These are phyloP conservation scores for Plasmodium chabaudi DNA, from an alignment of 169 alveolate species.

Conservation along the genomic window DNA sequence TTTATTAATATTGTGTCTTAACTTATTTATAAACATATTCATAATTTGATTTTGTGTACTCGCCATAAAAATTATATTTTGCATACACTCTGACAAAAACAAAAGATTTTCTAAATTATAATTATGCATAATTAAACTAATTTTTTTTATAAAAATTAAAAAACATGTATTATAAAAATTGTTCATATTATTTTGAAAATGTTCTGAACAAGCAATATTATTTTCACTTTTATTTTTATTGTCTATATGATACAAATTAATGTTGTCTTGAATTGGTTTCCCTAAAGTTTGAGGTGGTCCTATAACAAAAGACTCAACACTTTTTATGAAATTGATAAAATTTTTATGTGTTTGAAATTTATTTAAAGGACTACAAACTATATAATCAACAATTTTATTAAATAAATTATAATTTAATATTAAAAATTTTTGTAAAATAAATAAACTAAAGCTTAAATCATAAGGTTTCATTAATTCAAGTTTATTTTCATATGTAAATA, in stretches of 20 bases:
- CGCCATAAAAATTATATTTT: conserved; percentile 51
- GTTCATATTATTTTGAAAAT: conserved; percentile 40
- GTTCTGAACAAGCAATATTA: neutral
- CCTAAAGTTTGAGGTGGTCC: conserved; percentile 10
- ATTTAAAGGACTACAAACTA: conserved; percentile 19
- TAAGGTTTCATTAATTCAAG: conserved; percentile 27
- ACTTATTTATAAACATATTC: conserved; percentile 52
- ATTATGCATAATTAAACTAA: conserved; percentile 15
- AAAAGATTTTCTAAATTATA: conserved; percentile 25
- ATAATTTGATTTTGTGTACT: conserved; percentile 47
- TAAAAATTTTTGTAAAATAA: conserved; percentile 32
- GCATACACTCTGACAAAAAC: conserved; percentile 49
- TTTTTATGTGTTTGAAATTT: conserved; percentile 30
- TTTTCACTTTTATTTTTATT: neutral
- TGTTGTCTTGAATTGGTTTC: neutral
- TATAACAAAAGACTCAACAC: conserved; percentile 40
- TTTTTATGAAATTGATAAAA: conserved; percentile 45
- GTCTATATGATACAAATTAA: neutral
- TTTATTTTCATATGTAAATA: conserved; percentile 36
- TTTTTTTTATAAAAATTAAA: conserved; percentile 46
- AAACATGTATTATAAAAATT: conserved; percentile 34
- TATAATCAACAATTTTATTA: conserved; percentile 37
- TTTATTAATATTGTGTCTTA: conserved; percentile 32
- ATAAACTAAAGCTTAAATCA: conserved; percentile 58
- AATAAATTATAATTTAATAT: conserved; percentile 35